phyloP scores from a whole-genome alignment of 1,284 basidiomycete species.

The Sphagnurus paluster region DNA sequence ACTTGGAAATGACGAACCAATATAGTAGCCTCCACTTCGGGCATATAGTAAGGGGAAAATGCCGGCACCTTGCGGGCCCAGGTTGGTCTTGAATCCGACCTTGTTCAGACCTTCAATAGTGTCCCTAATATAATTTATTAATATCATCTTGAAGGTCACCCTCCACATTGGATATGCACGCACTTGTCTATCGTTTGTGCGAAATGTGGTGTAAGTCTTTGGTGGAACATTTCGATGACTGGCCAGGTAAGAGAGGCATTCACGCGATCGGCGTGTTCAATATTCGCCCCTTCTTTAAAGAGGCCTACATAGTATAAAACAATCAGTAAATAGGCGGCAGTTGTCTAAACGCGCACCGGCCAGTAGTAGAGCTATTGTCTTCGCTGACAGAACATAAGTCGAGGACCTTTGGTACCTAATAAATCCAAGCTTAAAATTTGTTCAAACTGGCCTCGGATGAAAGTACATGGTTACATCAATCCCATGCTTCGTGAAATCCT shows the following conservation, averaged over 20 bases:
- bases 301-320: slow-evolving; percentile 24
- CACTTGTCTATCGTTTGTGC: slow-evolving; percentile 27
- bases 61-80: slow-evolving; percentile 30
- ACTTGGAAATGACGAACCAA: slow-evolving; percentile 31
- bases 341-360: slow-evolving; percentile 25
- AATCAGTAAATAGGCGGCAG: not conserved
- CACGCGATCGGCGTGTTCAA: slow-evolving; percentile 53
- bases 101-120: slow-evolving; percentile 29
- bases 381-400: slow-evolving; percentile 58
- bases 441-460: slow-evolving; percentile 28
- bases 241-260: slow-evolving; percentile 51
- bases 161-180: not conserved
- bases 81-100: slow-evolving; percentile 29
- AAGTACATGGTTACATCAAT: slow-evolving; percentile 19
- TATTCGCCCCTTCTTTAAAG: slow-evolving; percentile 47
- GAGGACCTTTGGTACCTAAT: slow-evolving; percentile 65
- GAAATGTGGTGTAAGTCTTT: slow-evolving; percentile 18
- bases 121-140: slow-evolving; percentile 26
- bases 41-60: slow-evolving; percentile 29
- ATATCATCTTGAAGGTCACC: not conserved
- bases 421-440: slow-evolving; percentile 23
- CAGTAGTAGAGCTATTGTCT: slow-evolving; percentile 42
- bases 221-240: slow-evolving; percentile 31
- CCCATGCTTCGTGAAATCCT: slow-evolving; percentile 25
- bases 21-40: slow-evolving; percentile 44